phyloP scores from a whole-genome alignment of 495 filamentous ascomycete species.

The Hypomontagnella submonticulosa region DNA sequence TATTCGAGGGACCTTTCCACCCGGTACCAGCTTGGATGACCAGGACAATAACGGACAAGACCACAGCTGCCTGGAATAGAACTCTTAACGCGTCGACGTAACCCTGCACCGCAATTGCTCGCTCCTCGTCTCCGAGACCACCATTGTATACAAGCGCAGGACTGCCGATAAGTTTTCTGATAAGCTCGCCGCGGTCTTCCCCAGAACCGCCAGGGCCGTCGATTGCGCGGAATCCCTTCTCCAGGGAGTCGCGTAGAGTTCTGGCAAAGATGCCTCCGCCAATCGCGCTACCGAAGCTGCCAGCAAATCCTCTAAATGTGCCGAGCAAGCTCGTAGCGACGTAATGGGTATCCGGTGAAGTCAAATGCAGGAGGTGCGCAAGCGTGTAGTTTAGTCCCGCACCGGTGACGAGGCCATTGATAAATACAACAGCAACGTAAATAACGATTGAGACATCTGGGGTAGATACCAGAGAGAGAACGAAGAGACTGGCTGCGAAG shows the following conservation, averaged over 20 bases:
- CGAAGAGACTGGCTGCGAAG: conserved; percentile 63
- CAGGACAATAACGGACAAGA: conserved; percentile 64
- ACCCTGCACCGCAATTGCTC: conserved; percentile 67
- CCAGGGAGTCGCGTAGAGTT: conserved; percentile 64
- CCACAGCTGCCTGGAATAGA: conserved; percentile 68
- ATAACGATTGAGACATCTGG: conserved; percentile 53
- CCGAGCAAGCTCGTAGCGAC: conserved; percentile 75
- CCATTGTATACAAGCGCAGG: conserved; percentile 67
- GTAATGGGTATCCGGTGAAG: conserved; percentile 68
- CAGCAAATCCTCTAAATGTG: conserved; percentile 79
- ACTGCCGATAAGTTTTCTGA: conserved; percentile 73
- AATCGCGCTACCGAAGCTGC: conserved; percentile 78
- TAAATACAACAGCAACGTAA: conserved; percentile 67
- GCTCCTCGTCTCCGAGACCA: conserved; percentile 63
- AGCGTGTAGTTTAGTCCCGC: conserved; percentile 80
- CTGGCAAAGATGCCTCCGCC: conserved; percentile 80
- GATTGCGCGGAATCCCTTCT: conserved; percentile 62
- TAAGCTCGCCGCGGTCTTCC: conserved; percentile 62
- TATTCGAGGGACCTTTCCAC: conserved; percentile 59
- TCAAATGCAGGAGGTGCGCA: conserved; percentile 78
- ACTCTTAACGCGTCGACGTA: conserved; percentile 69
- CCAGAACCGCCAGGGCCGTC: conserved; percentile 52
- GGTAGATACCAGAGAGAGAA: conserved; percentile 63
- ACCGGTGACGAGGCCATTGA: conserved; percentile 76
- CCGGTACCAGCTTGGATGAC: conserved; percentile 75